A percentile compares a stretch with the other conserved stretches of the same genome.
Conservation (phyloP, 306 rosid species). For the Lithocarpus polystachyus region DNA sequence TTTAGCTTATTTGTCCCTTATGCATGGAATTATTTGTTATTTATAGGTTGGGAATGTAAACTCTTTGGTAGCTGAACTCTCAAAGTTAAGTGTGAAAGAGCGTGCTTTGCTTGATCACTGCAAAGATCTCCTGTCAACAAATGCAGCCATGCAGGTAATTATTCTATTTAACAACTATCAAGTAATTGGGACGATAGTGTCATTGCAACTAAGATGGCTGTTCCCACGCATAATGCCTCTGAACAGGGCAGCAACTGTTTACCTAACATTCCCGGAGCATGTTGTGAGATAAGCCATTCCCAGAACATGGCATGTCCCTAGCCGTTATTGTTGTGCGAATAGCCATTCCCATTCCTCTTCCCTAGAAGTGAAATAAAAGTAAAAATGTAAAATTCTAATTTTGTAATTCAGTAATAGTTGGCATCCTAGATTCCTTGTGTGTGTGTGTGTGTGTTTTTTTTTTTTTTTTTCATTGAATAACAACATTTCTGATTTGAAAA, state of each 20-base stretch:
- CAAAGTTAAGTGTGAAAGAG: slow-evolving; percentile 64
- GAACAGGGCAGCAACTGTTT: neutral
- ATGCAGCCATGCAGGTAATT: slow-evolving; percentile 68
- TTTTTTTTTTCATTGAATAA: slow-evolving; percentile 12
- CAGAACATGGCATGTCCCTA: neutral
- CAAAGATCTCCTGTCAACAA: slow-evolving; percentile 63
- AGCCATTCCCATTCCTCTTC: neutral
- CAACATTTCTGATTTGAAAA: neutral
- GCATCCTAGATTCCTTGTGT: neutral
- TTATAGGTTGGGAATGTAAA: slow-evolving; percentile 71
- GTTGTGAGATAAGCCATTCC: slow-evolving; percentile 13
- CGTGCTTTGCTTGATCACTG: slow-evolving; percentile 73
- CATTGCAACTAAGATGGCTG: neutral
- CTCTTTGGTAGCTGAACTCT: slow-evolving; percentile 58
- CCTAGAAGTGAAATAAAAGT: neutral
- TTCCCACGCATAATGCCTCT: neutral
- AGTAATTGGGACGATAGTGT: neutral
- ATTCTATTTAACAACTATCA: neutral
- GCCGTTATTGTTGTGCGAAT: neutral
- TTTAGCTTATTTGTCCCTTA: neutral
- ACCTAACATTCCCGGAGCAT: slow-evolving; percentile 7
- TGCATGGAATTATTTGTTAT: slow-evolving; percentile 29
- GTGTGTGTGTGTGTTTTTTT: no score
- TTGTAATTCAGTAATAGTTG: neutral
- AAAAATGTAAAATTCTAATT: neutral